Evolutionary conservation across 148 eudicot species (phyloP).

Genomic region (Amaranthus cruentus): DNA sequence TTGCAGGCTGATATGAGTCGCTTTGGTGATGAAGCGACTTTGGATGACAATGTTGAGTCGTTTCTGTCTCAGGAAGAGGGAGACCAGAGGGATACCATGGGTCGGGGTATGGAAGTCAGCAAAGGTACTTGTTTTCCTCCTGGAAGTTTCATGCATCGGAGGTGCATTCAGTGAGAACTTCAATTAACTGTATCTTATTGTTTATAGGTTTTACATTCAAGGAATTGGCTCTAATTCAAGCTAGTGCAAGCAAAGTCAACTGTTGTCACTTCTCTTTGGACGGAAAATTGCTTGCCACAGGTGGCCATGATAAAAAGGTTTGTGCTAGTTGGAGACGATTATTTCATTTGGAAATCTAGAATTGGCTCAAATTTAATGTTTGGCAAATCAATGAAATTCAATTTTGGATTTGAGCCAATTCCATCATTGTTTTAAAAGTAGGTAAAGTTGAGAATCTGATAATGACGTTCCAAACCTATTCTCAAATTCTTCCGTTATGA

Average conservation of each 20-base stretch:
- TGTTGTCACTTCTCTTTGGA: slow-evolving; percentile 81
- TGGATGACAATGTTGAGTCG: slow-evolving; percentile 65
- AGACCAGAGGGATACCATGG: slow-evolving; percentile 45
- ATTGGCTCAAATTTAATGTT: too few species aligned
- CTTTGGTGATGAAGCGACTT: slow-evolving; percentile 51
- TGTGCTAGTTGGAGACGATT: slow-evolving; percentile 1
- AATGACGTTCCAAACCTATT: too few species aligned
- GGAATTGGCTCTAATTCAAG: slow-evolving; percentile 39
- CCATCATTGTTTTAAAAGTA: too few species aligned
- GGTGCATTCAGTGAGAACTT: slow-evolving; percentile 3
- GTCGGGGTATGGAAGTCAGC: slow-evolving; percentile 51
- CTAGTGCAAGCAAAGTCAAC: slow-evolving; percentile 50
- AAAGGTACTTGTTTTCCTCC: slow-evolving; percentile 30
- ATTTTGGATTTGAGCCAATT: too few species aligned
- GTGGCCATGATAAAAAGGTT: slow-evolving; percentile 87
- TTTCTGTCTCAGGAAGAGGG: slow-evolving; percentile 58
- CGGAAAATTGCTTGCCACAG: slow-evolving; percentile 83
- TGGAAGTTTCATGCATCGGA: neutral
- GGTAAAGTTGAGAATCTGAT: too few species aligned
- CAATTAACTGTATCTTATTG: neutral
- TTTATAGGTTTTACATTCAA: slow-evolving; percentile 36
- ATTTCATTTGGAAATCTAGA: too few species aligned
- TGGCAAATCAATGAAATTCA: too few species aligned
- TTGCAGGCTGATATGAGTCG: slow-evolving; percentile 46
- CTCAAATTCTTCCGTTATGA: too few species aligned